These are phyloP conservation scores for Suaeda aralocaspica DNA, from an alignment of 148 eudicot species.

Conservation along the genomic window DNA sequence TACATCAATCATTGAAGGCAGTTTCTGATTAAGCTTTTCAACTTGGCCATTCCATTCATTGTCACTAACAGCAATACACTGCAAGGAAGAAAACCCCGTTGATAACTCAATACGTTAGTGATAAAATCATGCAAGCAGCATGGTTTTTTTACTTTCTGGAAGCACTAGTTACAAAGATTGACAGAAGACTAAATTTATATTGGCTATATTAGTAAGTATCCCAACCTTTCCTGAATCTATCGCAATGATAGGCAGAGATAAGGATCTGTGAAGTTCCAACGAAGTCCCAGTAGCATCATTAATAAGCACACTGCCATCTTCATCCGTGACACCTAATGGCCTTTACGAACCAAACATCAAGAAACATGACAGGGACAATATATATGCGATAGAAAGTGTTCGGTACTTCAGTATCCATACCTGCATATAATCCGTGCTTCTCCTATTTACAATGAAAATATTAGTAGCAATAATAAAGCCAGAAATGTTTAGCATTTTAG, in stretches of 20 bases:
- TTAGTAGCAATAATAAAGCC: conserved; percentile 2
- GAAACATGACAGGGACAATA: conserved; percentile 6
- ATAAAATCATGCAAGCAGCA: not conserved
- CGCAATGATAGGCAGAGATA: conserved; percentile 46
- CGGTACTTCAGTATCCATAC: conserved; percentile 26
- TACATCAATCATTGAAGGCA: conserved; percentile 51
- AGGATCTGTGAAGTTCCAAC: conserved; percentile 42
- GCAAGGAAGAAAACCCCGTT: conserved; percentile 9
- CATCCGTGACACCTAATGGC: conserved; percentile 43
- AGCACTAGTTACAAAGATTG: not conserved
- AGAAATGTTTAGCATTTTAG: not conserved
- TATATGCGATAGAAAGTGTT: not conserved
- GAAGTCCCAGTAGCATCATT: conserved; percentile 14
- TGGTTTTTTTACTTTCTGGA: not conserved
- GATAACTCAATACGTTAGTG: not conserved
- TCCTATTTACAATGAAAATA: conserved; percentile 29
- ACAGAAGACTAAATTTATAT: no score
- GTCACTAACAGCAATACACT: conserved; percentile 50
- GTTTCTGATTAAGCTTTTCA: conserved; percentile 43
- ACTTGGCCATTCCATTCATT: conserved; percentile 49
- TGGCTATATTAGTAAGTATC: not conserved
- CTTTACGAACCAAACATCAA: conserved; percentile 32
- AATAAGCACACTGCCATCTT: conserved; percentile 41
- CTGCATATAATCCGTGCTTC: conserved; percentile 74
- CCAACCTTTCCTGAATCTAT: conserved; percentile 65